These are phyloP conservation scores for Alternaria conjuncta DNA, from an alignment of 2,329 filamentous ascomycete genomes.

Conservation along the genomic window DNA sequence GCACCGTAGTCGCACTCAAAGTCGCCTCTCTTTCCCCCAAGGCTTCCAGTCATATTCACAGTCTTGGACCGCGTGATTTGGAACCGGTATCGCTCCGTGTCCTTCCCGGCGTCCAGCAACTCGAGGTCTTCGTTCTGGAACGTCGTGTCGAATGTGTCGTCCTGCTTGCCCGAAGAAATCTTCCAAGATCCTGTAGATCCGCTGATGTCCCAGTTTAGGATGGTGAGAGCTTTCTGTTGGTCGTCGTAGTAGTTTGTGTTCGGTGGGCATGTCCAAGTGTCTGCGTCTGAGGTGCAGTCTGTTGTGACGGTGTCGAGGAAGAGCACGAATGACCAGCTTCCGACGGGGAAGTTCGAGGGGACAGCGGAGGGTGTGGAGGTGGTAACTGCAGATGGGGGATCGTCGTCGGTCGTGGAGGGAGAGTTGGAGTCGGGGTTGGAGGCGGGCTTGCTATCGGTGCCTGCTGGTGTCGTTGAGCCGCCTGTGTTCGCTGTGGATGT, in stretches of 20 bases:
- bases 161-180: slow-evolving; percentile 60
- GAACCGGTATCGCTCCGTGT: slow-evolving; percentile 66
- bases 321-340: slow-evolving; percentile 67
- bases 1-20: slow-evolving; percentile 65
- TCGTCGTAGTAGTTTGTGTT: slow-evolving; percentile 58
- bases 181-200: slow-evolving; percentile 51
- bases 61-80: slow-evolving; percentile 60
- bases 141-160: slow-evolving; percentile 62
- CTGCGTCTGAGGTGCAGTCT: slow-evolving; percentile 64
- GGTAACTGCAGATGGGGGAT: slow-evolving; percentile 20
- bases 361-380: slow-evolving; percentile 23
- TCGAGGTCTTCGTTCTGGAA: slow-evolving; percentile 62
- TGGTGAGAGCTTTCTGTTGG: slow-evolving; percentile 52
- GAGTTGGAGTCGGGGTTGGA: slow-evolving; percentile 3
- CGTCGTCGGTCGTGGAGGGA: slow-evolving; percentile 9
- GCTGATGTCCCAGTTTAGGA: slow-evolving; percentile 68
- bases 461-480: neutral
- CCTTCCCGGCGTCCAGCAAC: slow-evolving; percentile 56
- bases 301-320: slow-evolving; percentile 61
- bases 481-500: neutral
- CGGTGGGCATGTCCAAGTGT: slow-evolving; percentile 69
- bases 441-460: neutral
- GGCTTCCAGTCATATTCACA: slow-evolving; percentile 56
- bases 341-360: slow-evolving; percentile 62
- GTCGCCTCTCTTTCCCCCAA: slow-evolving; percentile 54